Evolutionary conservation across 306 rosid genomes (phyloP), one percentile per base, ranked within the genome.

Genomic region (Luffa aegyptiaca): DNA sequence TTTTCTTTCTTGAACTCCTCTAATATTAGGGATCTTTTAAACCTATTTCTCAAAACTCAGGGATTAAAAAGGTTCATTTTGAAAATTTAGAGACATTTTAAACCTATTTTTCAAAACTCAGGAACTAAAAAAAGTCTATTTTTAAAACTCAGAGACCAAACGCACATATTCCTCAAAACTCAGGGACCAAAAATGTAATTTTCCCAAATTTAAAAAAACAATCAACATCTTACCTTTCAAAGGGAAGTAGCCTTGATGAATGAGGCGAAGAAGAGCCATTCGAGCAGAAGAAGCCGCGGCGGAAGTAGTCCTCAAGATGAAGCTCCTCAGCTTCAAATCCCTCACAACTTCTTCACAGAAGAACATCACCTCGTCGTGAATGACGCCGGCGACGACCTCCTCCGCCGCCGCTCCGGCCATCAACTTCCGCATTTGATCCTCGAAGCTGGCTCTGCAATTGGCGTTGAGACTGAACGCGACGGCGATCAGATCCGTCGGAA

Each of bases 311-410:
- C 76, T 13, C 20, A 71, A 6, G 1, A 71, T 5, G 11, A 45
- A 41, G 53, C 75, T 69, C 53, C 75, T 69, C 53, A 69, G 0
- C 53, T 71, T 71, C 76, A 88, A 51, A 69, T 9, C 83, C 21
- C 75, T 63, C 0, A 85, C 85, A 57, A 88, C 81, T 5, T 17
- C 82, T 78, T 79, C 87, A 59, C 87, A 39, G 82, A 84, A 88
- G 63, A 63, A 52, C 70, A 69, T 80, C 3, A 83, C 0, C 33
- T 83, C 80, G 72, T 88, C 94, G 9, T 87, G 79, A 49, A 90
- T 83, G 17, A 90, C 81, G 16, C 91, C 87, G 53, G 85, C 85
- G 42, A 87, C 83, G 33, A 83, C 35, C 51, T 70, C 76, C 2
- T 26, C 31, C 31, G 31, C 31, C 31, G 31, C 31, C 35, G 86